phyloP scores from a whole-genome alignment of 139 green algal species.

The Yamagishiella unicocca region DNA sequence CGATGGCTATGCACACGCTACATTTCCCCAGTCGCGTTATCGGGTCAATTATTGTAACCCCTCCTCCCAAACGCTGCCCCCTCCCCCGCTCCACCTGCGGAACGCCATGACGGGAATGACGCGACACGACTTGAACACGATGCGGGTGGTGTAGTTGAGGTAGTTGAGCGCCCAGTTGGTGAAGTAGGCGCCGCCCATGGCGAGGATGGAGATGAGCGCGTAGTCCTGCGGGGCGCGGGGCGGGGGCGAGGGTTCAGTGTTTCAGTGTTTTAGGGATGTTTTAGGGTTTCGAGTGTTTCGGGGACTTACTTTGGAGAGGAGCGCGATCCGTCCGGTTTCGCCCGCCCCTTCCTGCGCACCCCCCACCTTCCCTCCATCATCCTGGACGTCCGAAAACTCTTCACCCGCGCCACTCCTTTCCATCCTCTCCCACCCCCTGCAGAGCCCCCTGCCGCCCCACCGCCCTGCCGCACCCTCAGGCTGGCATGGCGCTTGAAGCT shows the following conservation, averaged over 20 bases:
- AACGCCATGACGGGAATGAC: slow-evolving; percentile 77
- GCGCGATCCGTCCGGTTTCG: too few relatives aligned
- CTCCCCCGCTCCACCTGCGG: slow-evolving; percentile 45
- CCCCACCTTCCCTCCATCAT: too few relatives aligned
- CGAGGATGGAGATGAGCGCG: slow-evolving; percentile 60
- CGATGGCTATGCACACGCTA: too few relatives aligned
- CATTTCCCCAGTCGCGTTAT: too few relatives aligned
- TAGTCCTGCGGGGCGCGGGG: slow-evolving; percentile 62
- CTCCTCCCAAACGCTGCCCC: neutral
- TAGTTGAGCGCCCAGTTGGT: slow-evolving; percentile 79
- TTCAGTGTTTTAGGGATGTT: too few relatives aligned
- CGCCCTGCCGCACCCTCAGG: slow-evolving; percentile 46
- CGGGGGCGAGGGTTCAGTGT: neutral
- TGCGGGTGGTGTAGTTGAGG: slow-evolving; percentile 80
- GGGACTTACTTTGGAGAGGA: too few relatives aligned
- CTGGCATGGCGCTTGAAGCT: slow-evolving; percentile 51
- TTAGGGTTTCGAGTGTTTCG: too few relatives aligned
- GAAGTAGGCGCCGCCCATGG: slow-evolving; percentile 70
- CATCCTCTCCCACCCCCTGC: neutral
- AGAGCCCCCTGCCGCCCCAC: neutral
- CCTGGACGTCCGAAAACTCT: too few relatives aligned
- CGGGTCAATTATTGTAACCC: too few relatives aligned
- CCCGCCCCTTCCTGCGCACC: too few relatives aligned
- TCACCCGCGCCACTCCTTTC: neutral
- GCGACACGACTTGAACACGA: slow-evolving; percentile 77